Percentiles rank a stretch among this genome's conserved stretches.
Conservation (phyloP, 805 yeast genomes). For the Saccharomycopsis amapae region DNA sequence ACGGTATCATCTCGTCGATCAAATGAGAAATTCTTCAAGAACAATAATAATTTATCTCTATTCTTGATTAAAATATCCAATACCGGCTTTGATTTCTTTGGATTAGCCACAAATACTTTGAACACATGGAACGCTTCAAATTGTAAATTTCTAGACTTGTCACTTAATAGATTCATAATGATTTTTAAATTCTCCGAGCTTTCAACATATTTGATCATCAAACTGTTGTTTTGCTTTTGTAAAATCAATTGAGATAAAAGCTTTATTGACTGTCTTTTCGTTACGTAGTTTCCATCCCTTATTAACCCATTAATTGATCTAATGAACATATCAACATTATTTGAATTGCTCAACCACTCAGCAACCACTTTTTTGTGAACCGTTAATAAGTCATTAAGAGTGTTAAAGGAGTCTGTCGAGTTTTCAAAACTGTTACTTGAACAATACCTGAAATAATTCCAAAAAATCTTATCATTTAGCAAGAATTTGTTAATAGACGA, state of each 20-base stretch:
- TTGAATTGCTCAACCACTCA: conserved; percentile 50
- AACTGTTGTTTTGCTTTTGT: conserved; percentile 58
- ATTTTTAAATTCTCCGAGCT: conserved; percentile 78
- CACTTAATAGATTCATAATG: conserved; percentile 79
- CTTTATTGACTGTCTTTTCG: conserved; percentile 83
- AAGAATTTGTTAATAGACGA: conserved; percentile 61
- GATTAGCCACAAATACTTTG: conserved; percentile 95
- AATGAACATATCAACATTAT: conserved; percentile 53
- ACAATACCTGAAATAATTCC: conserved; percentile 80
- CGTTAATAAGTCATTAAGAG: conserved; percentile 63
- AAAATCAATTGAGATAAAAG: conserved; percentile 66
- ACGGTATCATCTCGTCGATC: conserved; percentile 55
- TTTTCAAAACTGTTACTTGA: conserved; percentile 76
- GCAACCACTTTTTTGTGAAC: conserved; percentile 61
- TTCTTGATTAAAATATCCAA: conserved; percentile 79
- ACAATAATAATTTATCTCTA: conserved; percentile 64
- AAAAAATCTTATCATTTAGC: conserved; percentile 53
- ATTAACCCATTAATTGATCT: conserved; percentile 60
- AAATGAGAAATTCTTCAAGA: conserved; percentile 57
- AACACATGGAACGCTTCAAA: conserved; percentile 88
- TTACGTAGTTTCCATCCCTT: conserved; percentile 77
- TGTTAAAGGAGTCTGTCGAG: conserved; percentile 83
- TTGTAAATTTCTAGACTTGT: conserved; percentile 83
- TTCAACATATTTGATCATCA: conserved; percentile 72
- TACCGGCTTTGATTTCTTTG: conserved; percentile 74